Conservation (phyloP, 495 filamentous ascomycete genomes). For the Pyronema domesticum region DNA sequence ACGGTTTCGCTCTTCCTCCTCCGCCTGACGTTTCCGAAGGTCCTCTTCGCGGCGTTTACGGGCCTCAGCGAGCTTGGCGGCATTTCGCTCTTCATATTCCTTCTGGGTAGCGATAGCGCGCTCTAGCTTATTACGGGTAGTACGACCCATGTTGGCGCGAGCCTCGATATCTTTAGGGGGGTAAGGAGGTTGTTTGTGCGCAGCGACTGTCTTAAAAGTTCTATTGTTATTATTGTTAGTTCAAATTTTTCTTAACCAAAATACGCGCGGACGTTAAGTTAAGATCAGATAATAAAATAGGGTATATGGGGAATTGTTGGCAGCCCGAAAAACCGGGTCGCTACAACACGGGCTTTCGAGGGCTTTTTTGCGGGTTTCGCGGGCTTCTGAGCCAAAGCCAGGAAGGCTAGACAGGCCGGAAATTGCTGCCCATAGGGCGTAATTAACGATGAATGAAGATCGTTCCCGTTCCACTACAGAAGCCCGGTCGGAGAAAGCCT, state of each 20-base stretch:
- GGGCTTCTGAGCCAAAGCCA: too few species aligned
- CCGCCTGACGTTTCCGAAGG: conserved; percentile 52
- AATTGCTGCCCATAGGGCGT: not conserved
- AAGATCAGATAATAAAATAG: not conserved
- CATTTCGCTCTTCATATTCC: conserved; percentile 88
- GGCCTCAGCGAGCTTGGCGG: conserved; percentile 59
- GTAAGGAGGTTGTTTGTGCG: conserved; percentile 72
- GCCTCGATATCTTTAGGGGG: conserved; percentile 77
- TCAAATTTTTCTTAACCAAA: conserved; percentile 2
- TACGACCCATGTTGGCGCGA: conserved; percentile 87
- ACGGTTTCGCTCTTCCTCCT: conserved; percentile 44
- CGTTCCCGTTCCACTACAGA: not conserved
- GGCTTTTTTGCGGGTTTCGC: too few species aligned
- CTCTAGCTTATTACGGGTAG: conserved; percentile 80
- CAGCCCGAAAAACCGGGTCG: too few species aligned
- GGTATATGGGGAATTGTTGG: not conserved
- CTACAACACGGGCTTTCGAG: too few species aligned
- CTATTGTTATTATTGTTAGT: conserved; percentile 3
- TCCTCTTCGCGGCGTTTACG: conserved; percentile 61
- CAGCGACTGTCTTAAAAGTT: conserved; percentile 60
- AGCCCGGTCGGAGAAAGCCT: not conserved
- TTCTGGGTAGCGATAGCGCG: conserved; percentile 64
- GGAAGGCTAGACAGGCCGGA: too few species aligned
- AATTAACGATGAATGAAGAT: not conserved
- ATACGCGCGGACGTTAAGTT: conserved; percentile 2